Evolutionary conservation across 306 rosid genomes (phyloP).

Genomic region (Hylodesmum podocarpum): DNA sequence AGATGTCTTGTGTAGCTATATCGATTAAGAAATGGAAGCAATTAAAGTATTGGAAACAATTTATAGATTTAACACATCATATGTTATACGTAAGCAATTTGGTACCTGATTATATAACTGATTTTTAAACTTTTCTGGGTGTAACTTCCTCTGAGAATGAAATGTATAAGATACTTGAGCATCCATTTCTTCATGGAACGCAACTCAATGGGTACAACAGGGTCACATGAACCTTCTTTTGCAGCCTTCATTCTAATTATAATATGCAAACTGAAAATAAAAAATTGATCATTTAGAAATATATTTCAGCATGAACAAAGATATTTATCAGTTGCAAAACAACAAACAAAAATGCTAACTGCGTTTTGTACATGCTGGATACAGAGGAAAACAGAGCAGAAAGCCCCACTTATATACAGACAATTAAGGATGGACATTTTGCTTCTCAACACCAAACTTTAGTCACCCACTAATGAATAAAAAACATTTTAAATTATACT

Average conservation of each 20-base stretch:
- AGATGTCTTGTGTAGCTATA: too few relatives aligned
- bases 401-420: neutral
- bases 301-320: neutral
- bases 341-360: neutral
- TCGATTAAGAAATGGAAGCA: too few relatives aligned
- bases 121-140: slow-evolving; percentile 78
- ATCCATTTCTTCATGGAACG: slow-evolving; percentile 77
- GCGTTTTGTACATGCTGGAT: neutral
- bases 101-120: slow-evolving; percentile 85
- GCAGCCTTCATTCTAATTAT: slow-evolving; percentile 68
- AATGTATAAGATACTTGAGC: slow-evolving; percentile 93
- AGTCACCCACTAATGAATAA: too few relatives aligned
- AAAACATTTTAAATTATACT: too few relatives aligned
- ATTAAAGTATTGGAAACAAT: neutral
- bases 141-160: slow-evolving; percentile 85
- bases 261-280: slow-evolving; percentile 76
- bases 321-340: slow-evolving; percentile 12
- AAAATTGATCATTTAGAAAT: neutral
- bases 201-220: slow-evolving; percentile 67
- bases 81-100: neutral
- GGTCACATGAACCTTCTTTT: slow-evolving; percentile 66
- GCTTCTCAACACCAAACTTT: too few relatives aligned
- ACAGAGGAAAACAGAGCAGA: neutral
- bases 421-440: too few relatives aligned
- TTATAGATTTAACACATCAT: neutral